These are phyloP conservation scores for Hypomyces rosellus DNA, from an alignment of 2,329 filamentous ascomycete species.

Conservation along the genomic window DNA sequence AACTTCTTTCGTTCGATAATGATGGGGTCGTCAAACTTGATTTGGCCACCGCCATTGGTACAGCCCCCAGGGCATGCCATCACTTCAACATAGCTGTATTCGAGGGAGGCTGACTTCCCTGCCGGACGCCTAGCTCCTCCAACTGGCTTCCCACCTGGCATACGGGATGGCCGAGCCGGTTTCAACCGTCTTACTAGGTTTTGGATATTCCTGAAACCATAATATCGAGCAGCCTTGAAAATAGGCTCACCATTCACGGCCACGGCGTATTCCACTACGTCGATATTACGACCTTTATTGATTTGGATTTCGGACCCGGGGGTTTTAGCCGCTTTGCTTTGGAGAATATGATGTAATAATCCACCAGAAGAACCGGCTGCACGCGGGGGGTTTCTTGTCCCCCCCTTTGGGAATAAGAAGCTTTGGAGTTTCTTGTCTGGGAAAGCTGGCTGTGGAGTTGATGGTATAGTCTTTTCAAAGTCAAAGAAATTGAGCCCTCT, in stretches of 20 bases:
- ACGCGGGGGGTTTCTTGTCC: conserved; percentile 37
- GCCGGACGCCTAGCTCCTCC: conserved; percentile 48
- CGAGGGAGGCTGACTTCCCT: conserved; percentile 45
- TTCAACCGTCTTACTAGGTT: conserved; percentile 92
- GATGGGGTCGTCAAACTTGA: conserved; percentile 78
- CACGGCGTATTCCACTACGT: conserved; percentile 82
- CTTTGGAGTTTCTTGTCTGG: conserved; percentile 63
- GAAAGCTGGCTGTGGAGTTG: conserved; percentile 47
- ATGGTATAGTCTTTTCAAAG: conserved; percentile 55
- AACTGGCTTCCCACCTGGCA: conserved; percentile 67
- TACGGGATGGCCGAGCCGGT: conserved; percentile 67
- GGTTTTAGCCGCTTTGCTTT: conserved; percentile 62
- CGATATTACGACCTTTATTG: conserved; percentile 75
- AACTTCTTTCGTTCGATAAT: conserved; percentile 44
- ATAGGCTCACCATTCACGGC: conserved; percentile 51
- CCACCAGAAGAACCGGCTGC: conserved; percentile 79
- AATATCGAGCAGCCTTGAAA: conserved; percentile 82
- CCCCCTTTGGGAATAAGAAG: conserved; percentile 65
- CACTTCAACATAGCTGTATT: conserved; percentile 93
- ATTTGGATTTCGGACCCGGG: conserved; percentile 66
- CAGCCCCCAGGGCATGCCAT: conserved; percentile 99
- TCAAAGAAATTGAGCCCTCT: conserved; percentile 70
- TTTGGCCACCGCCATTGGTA: conserved; percentile 93
- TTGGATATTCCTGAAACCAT: conserved; percentile 97
- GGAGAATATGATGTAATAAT: conserved; percentile 78